Conservation (phyloP, 139 green algal genomes). For the Picochlorum costavermella region DNA sequence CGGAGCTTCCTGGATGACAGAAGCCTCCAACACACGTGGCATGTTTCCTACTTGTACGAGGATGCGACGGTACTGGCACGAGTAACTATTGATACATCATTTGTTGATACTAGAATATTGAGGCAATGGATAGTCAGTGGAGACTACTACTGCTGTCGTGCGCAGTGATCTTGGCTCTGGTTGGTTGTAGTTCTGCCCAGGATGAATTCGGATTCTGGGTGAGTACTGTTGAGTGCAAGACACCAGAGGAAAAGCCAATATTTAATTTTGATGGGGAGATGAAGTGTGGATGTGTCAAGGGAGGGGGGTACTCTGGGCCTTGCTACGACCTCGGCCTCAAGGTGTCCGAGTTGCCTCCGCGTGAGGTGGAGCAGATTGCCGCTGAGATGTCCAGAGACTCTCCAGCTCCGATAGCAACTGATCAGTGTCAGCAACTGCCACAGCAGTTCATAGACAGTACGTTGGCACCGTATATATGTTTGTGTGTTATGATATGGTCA, state of each 20-base stretch:
- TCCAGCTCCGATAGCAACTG: neutral
- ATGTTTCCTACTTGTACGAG: too few species aligned
- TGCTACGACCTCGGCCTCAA: slow-evolving; percentile 2
- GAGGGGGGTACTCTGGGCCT: neutral
- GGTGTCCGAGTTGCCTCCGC: neutral
- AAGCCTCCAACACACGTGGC: too few species aligned
- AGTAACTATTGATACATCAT: too few species aligned
- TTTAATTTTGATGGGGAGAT: slow-evolving; percentile 5
- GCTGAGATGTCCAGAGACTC: neutral
- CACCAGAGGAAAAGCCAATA: neutral
- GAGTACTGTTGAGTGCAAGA: slow-evolving; percentile 1
- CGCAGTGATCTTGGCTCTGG: neutral
- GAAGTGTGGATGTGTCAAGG: neutral
- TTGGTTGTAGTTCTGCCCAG: neutral
- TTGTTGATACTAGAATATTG: too few species aligned
- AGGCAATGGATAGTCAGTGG: too few species aligned
- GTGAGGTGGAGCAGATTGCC: neutral
- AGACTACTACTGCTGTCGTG: neutral
- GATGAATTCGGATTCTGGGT: neutral
- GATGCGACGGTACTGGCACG: too few species aligned
- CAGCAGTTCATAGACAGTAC: slow-evolving; percentile 1
- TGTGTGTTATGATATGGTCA: too few species aligned
- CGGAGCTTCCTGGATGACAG: too few species aligned
- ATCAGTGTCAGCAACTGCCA: neutral
- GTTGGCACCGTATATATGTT: neutral